phyloP scores from a whole-genome alignment of 139 green algal species.

The Coelastrella sp. region DNA sequence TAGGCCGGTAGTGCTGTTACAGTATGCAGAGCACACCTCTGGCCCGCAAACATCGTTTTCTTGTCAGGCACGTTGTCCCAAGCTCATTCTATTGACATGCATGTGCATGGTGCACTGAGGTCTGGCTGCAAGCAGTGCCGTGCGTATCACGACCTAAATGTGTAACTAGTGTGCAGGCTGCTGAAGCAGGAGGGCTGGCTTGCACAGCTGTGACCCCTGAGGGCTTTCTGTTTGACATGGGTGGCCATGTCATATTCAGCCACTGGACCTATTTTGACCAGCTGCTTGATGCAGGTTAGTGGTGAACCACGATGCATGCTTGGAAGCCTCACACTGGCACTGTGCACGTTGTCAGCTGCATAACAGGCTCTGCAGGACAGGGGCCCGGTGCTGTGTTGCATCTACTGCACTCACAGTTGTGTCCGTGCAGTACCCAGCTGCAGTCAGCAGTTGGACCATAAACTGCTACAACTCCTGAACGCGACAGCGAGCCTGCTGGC shows the following conservation, averaged over 20 bases:
- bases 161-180: conserved; percentile 54
- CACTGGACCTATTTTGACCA: conserved; percentile 97
- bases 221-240: conserved; percentile 96
- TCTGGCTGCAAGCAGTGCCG: neutral
- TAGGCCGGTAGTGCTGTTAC: neutral
- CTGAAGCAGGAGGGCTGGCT: conserved; percentile 85
- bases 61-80: too few relatives aligned
- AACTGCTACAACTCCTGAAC: too few relatives aligned
- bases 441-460: too few relatives aligned
- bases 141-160: neutral
- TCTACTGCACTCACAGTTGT: too few relatives aligned
- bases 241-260: conserved; percentile 94
- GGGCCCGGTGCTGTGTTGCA: too few relatives aligned
- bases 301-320: neutral
- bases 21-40: neutral
- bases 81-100: too few relatives aligned
- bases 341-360: too few relatives aligned
- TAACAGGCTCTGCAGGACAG: too few relatives aligned
- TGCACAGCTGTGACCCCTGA: conserved; percentile 91
- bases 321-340: neutral
- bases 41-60: too few relatives aligned
- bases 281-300: conserved; percentile 65
- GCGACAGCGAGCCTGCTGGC: too few relatives aligned
- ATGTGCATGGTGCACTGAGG: neutral
- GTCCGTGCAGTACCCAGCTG: too few relatives aligned